Evolutionary conservation across 2,329 filamentous ascomycete species (phyloP).

Genomic region (Fusarium mexicanum): DNA sequence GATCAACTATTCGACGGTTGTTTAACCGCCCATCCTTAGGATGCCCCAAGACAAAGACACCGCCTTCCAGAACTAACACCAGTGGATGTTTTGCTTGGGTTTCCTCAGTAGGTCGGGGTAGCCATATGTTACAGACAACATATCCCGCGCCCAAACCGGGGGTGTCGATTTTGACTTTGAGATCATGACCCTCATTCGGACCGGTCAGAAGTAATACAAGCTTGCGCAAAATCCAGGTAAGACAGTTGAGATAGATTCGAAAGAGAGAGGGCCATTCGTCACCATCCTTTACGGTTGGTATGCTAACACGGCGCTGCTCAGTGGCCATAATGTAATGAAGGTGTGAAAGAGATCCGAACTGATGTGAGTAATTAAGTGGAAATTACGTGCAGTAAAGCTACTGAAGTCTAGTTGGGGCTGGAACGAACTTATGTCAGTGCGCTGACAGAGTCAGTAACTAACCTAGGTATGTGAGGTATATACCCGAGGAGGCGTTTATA

Average conservation of each 20-base stretch:
- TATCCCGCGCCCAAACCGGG: accelerated
- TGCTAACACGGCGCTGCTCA: accelerated
- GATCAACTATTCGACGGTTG: background rate
- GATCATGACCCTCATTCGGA: background rate
- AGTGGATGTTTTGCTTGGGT: accelerated
- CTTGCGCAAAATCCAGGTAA: background rate
- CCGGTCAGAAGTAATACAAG: background rate
- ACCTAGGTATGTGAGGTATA: background rate
- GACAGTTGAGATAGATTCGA: background rate
- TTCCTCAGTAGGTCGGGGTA: accelerated
- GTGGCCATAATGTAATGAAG: background rate
- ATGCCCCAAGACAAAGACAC: background rate
- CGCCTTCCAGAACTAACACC: background rate
- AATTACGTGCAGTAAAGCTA: background rate
- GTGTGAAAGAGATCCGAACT: background rate
- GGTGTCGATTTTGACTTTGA: accelerated
- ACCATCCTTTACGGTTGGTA: accelerated
- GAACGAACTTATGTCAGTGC: background rate
- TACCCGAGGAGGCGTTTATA: background rate
- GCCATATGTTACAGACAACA: background rate
- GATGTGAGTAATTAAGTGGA: background rate
- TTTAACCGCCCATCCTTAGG: background rate
- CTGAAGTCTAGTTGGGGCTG: background rate
- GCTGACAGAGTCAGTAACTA: background rate
- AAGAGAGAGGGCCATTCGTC: background rate